phyloP scores from a whole-genome alignment of 192 early-diverging fungal species.

The Gaertneriomyces semiglobifer region DNA sequence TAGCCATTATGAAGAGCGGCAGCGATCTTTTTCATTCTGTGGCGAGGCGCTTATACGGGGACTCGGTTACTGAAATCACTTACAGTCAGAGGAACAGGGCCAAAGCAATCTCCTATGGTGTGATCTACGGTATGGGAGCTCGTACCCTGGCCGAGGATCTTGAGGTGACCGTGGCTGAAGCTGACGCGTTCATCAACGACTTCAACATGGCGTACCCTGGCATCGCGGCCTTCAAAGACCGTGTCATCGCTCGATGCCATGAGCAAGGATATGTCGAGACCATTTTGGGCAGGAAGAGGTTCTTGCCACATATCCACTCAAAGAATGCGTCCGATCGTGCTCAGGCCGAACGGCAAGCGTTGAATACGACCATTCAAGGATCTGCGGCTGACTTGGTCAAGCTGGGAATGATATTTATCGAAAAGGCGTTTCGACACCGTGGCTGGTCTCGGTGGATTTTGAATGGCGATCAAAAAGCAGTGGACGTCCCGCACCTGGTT shows the following conservation, averaged over 20 bases:
- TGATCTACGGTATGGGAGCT: conserved; percentile 34
- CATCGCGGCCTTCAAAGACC: conserved; percentile 10
- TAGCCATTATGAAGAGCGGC: conserved; percentile 3
- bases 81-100: conserved; percentile 17
- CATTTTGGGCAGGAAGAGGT: conserved; percentile 29
- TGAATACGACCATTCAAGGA: conserved; percentile 41
- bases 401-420: not conserved
- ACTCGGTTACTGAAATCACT: conserved; percentile 1
- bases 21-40: conserved; percentile 16
- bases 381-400: conserved; percentile 36
- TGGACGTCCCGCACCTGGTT: conserved; percentile 23
- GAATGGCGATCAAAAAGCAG: not conserved
- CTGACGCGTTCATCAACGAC: conserved; percentile 18
- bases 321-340: conserved; percentile 25
- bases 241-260: conserved; percentile 17
- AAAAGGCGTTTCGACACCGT: conserved; percentile 13
- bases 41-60: conserved; percentile 1
- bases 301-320: conserved; percentile 33
- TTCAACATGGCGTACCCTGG: conserved; percentile 6
- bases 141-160: conserved; percentile 23
- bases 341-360: conserved; percentile 37
- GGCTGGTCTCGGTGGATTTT: conserved; percentile 17
- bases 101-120: conserved; percentile 30
- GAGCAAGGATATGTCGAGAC: conserved; percentile 36
- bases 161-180: conserved; percentile 3